Conservation (phyloP, 2,329 filamentous ascomycete genomes). For the Fusarium sp. region DNA sequence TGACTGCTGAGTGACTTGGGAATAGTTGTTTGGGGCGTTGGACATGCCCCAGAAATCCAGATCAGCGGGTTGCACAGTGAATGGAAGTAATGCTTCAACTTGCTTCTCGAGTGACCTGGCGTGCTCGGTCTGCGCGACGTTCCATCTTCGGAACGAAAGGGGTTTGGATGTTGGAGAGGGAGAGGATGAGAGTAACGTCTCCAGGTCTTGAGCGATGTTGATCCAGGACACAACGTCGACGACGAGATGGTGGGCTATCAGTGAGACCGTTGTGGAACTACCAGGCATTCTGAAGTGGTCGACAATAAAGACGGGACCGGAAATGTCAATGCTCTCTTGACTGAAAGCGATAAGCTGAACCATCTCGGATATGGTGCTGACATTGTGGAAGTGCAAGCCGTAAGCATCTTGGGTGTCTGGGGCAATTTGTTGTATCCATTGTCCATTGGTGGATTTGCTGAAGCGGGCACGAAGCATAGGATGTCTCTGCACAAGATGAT, state of each 20-base stretch:
- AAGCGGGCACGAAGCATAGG: slow-evolving; percentile 55
- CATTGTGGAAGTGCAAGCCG: slow-evolving; percentile 30
- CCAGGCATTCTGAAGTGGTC: slow-evolving; percentile 15
- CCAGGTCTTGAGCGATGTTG: slow-evolving; percentile 58
- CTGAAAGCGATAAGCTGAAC: background rate
- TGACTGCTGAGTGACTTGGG: slow-evolving; percentile 2
- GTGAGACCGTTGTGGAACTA: slow-evolving; percentile 45
- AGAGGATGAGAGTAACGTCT: slow-evolving; percentile 51
- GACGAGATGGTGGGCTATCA: slow-evolving; percentile 55
- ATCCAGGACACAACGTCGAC: slow-evolving; percentile 62
- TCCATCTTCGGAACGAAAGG: slow-evolving; percentile 57
- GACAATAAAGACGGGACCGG: slow-evolving; percentile 6
- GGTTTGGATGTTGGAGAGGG: slow-evolving; percentile 20
- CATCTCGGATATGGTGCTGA: slow-evolving; percentile 24
- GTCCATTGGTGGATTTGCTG: background rate
- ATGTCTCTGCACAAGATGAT: slow-evolving; percentile 49
- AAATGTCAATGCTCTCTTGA: slow-evolving; percentile 10
- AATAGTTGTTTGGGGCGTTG: slow-evolving; percentile 16
- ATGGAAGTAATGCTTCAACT: slow-evolving; percentile 1
- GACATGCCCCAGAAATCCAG: slow-evolving; percentile 42
- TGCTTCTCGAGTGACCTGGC: slow-evolving; percentile 7
- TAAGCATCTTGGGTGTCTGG: slow-evolving; percentile 34
- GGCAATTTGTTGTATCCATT: slow-evolving; percentile 46
- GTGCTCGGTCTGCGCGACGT: slow-evolving; percentile 52
- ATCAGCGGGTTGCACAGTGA: slow-evolving; percentile 10